Percentiles rank a stretch among this genome's conserved stretches.
Evolutionary conservation across 768 basidiomycete species (phyloP).

Genomic region (Mycena venus): DNA sequence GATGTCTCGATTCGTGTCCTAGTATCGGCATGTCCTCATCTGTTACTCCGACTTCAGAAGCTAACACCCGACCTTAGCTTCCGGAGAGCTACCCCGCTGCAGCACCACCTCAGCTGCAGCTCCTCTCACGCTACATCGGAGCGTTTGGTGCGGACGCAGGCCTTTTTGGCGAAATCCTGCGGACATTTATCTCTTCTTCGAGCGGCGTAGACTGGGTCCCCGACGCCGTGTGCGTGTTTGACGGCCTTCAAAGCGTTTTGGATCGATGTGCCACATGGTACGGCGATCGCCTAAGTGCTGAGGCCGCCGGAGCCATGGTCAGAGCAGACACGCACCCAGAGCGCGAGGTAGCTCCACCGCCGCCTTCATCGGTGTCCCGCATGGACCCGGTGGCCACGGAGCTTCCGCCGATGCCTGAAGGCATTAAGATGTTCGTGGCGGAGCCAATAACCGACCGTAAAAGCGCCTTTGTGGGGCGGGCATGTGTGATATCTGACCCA

Average conservation of each 20-base stretch:
- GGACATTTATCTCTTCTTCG: constrained; percentile 82
- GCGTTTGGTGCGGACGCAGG: constrained; percentile 79
- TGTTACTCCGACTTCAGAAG: constrained; percentile 7
- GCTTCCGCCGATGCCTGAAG: constrained; percentile 60
- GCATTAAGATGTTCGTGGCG: constrained; percentile 75
- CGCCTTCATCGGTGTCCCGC: constrained; percentile 26
- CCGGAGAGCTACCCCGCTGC: constrained; percentile 69
- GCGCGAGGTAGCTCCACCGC: constrained; percentile 29
- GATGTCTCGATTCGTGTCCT: constrained; percentile 65
- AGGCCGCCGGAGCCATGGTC: constrained; percentile 66
- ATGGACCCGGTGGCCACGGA: constrained; percentile 8
- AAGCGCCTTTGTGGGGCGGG: constrained; percentile 88
- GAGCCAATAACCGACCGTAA: constrained; percentile 91
- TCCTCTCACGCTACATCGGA: constrained; percentile 87
- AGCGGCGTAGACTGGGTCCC: constrained; percentile 82
- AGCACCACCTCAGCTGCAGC: constrained; percentile 85
- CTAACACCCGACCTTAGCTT: constrained; percentile 42
- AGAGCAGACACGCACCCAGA: constrained; percentile 62
- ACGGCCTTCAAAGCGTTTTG: constrained; percentile 83
- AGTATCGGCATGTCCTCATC: constrained; percentile 64
- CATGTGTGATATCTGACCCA: constrained; percentile 83
- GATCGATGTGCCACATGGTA: constrained; percentile 82
- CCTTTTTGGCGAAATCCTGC: constrained; percentile 83
- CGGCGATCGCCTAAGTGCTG: constrained; percentile 69
- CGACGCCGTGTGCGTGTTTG: constrained; percentile 87